phyloP scores from a whole-genome alignment of 371 early-diverging fungal species.

The Mucor circinelloides region DNA sequence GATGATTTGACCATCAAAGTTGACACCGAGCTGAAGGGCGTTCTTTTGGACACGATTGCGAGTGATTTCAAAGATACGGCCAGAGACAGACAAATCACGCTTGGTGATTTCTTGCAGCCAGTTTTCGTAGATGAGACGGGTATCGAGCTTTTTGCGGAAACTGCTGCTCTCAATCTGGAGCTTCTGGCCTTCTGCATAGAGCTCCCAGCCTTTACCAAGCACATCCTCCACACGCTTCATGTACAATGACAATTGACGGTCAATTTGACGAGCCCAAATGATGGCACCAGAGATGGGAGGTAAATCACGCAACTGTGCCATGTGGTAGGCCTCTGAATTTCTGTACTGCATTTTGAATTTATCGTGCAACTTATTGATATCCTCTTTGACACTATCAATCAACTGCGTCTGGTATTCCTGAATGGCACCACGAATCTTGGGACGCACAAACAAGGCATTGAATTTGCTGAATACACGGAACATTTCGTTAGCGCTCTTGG shows the following conservation, averaged over 20 bases:
- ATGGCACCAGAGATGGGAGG: conserved; percentile 95
- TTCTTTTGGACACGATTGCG: conserved; percentile 82
- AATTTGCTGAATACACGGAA: conserved; percentile 98
- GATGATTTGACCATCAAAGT: conserved; percentile 94
- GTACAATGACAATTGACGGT: conserved; percentile 92
- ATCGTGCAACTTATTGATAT: conserved; percentile 92
- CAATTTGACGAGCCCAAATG: conserved; percentile 98
- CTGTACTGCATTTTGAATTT: conserved; percentile 94
- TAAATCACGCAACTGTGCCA: conserved; percentile 92
- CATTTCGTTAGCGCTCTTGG: conserved; percentile 98
- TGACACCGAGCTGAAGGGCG: conserved; percentile 83
- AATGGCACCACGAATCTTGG: conserved; percentile 98
- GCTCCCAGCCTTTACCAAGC: conserved; percentile 96
- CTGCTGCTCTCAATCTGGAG: conserved; percentile 87
- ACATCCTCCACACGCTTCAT: conserved; percentile 98
- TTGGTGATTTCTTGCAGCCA: conserved; percentile 91
- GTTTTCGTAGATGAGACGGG: conserved; percentile 84
- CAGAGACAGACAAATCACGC: conserved; percentile 85
- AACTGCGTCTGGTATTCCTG: conserved; percentile 98
- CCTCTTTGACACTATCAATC: conserved; percentile 97
- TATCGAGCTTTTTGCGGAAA: conserved; percentile 93
- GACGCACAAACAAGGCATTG: conserved; percentile 97
- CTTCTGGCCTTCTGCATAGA: conserved; percentile 95
- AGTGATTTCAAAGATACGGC: conserved; percentile 90
- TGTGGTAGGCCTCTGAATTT: conserved; percentile 84